phyloP scores from a whole-genome alignment of 306 rosid species.

The Fragaria vesca region DNA sequence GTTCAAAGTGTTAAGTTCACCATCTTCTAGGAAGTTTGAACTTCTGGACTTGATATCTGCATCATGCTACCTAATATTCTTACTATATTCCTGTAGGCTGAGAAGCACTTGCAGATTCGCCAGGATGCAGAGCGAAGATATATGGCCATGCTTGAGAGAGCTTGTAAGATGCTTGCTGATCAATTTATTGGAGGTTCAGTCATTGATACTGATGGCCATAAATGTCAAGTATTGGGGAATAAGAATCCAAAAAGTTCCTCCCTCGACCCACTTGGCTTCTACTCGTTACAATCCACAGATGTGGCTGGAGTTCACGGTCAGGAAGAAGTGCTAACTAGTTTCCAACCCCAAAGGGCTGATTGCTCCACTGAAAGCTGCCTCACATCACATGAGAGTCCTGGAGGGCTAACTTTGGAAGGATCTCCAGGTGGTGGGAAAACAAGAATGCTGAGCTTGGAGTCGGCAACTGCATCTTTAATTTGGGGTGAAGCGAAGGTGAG shows the following conservation, averaged over 20 bases:
- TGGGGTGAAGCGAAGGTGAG: constrained; percentile 80
- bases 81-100: constrained; percentile 59
- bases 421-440: constrained; percentile 60
- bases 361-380: constrained; percentile 96
- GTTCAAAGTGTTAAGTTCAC: neutral
- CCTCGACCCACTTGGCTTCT: constrained; percentile 73
- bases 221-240: constrained; percentile 53
- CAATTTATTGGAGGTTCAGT: constrained; percentile 76
- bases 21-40: constrained; percentile 1
- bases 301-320: constrained; percentile 44
- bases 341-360: constrained; percentile 70
- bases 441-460: constrained; percentile 56
- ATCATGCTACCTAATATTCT: constrained; percentile 23
- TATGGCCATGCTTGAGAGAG: constrained; percentile 96
- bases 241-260: constrained; percentile 56
- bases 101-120: constrained; percentile 95
- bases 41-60: constrained; percentile 7
- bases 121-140: constrained; percentile 87
- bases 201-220: constrained; percentile 62
- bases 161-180: constrained; percentile 97
- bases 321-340: constrained; percentile 48
- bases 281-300: constrained; percentile 51
- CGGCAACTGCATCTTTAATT: constrained; percentile 57
- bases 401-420: constrained; percentile 72
- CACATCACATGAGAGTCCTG: constrained; percentile 85